These are phyloP conservation scores for Fusarium poae DNA, from an alignment of 2,329 filamentous ascomycete species.

Conservation along the genomic window DNA sequence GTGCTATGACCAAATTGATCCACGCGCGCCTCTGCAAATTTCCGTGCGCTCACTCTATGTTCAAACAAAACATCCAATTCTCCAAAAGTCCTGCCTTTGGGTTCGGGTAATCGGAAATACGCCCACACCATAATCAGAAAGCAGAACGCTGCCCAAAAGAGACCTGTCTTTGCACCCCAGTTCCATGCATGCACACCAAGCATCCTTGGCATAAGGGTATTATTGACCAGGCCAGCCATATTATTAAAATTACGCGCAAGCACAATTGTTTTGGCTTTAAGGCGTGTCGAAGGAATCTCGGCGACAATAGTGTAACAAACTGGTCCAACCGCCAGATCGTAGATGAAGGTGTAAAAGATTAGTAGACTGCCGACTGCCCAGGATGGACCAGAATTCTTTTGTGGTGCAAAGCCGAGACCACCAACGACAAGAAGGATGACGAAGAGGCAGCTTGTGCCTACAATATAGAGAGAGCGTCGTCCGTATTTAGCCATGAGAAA, in stretches of 20 bases:
- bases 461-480: conserved; percentile 59
- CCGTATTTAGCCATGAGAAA: conserved; percentile 58
- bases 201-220: conserved; percentile 61
- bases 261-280: conserved; percentile 61
- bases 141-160: conserved; percentile 57
- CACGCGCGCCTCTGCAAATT: conserved; percentile 51
- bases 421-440: conserved; percentile 59
- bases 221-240: conserved; percentile 61
- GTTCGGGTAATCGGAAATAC: conserved; percentile 66
- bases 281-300: conserved; percentile 60
- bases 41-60: conserved; percentile 56
- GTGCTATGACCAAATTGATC: conserved; percentile 38
- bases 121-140: conserved; percentile 63
- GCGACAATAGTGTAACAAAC: conserved; percentile 88
- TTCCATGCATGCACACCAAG: conserved; percentile 59
- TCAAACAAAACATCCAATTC: conserved; percentile 70
- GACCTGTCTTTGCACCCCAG: conserved; percentile 62
- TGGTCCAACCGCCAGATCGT: conserved; percentile 55
- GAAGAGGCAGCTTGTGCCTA: conserved; percentile 63
- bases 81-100: conserved; percentile 64
- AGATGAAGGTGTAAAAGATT: conserved; percentile 59
- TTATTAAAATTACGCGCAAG: conserved; percentile 63
- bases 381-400: conserved; percentile 55
- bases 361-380: conserved; percentile 62
- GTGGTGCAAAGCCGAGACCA: conserved; percentile 65